A percentile compares a stretch with the other conserved stretches of the same genome.
Evolutionary conservation across 257 asterid genomes (phyloP).

Genomic region (Plantago major): DNA sequence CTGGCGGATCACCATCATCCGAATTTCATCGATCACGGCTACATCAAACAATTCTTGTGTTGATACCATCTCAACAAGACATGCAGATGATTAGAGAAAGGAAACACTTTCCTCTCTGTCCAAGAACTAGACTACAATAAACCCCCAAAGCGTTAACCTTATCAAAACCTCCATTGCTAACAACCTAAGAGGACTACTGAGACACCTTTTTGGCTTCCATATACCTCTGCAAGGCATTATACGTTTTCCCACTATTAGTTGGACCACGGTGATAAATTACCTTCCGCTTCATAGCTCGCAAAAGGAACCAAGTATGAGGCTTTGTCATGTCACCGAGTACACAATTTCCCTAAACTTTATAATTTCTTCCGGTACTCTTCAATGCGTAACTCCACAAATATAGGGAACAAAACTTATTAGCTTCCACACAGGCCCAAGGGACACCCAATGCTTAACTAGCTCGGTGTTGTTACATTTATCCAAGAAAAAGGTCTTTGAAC

Average conservation of each 20-base stretch:
- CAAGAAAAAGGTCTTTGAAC: conserved; percentile 50
- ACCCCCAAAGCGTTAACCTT: conserved; percentile 76
- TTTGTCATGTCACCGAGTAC: conserved; percentile 80
- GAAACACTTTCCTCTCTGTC: conserved; percentile 85
- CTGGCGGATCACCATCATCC: conserved; percentile 88
- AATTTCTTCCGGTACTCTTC: conserved; percentile 75
- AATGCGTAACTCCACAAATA: conserved; percentile 77
- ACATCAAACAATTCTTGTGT: conserved; percentile 76
- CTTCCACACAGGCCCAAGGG: conserved; percentile 59
- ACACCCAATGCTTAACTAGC: conserved; percentile 48
- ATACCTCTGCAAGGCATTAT: conserved; percentile 87
- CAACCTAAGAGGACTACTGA: conserved; percentile 94
- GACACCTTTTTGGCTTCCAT: conserved; percentile 85
- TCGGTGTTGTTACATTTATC: conserved; percentile 38
- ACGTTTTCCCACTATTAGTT: conserved; percentile 94
- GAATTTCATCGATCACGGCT: conserved; percentile 93
- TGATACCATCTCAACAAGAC: conserved; percentile 95
- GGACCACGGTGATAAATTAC: conserved; percentile 95
- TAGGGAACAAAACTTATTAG: conserved; percentile 71
- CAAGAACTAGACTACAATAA: conserved; percentile 84
- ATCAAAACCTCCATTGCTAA: conserved; percentile 98
- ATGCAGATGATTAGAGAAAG: conserved; percentile 90
- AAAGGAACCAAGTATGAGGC: conserved; percentile 97
- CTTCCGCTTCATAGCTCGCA: conserved; percentile 98
- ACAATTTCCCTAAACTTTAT: conserved; percentile 72